Evolutionary conservation across 768 basidiomycete genomes (phyloP).

Genomic region (Brasilioporus rufonigricans): DNA sequence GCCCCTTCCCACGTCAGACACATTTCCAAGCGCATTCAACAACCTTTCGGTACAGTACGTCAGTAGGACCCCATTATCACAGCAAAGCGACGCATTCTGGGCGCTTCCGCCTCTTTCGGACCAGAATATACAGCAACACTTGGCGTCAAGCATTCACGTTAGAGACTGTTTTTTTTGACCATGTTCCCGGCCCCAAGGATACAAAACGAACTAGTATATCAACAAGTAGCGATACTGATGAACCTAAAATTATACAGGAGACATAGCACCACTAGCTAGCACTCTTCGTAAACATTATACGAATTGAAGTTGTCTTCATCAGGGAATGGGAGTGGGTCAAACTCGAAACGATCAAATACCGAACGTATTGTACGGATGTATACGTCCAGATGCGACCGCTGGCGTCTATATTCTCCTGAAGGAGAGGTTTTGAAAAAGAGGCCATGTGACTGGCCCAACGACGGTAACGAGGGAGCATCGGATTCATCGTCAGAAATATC

Average conservation of each 20-base stretch:
- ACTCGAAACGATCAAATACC: constrained; percentile 62
- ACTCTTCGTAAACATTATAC: constrained; percentile 60
- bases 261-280: constrained; percentile 56
- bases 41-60: constrained; percentile 60
- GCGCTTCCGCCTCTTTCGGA: not conserved
- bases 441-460: constrained; percentile 56
- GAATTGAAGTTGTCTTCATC: constrained; percentile 45
- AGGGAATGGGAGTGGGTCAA: constrained; percentile 71
- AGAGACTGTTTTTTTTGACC: not conserved
- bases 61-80: constrained; percentile 17
- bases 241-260: constrained; percentile 28
- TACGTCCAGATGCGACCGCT: constrained; percentile 52
- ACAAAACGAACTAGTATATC: constrained; percentile 32
- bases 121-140: not conserved
- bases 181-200: constrained; percentile 3
- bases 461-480: constrained; percentile 64
- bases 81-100: constrained; percentile 28
- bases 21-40: constrained; percentile 65
- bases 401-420: constrained; percentile 47
- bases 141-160: not conserved
- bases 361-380: constrained; percentile 59
- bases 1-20: constrained; percentile 47
- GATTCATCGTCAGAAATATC: constrained; percentile 86
- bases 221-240: constrained; percentile 21
- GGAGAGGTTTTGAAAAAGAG: constrained; percentile 50